phyloP scores from a whole-genome alignment of 78 protist species.

The Dictyostelium firmibasis region DNA sequence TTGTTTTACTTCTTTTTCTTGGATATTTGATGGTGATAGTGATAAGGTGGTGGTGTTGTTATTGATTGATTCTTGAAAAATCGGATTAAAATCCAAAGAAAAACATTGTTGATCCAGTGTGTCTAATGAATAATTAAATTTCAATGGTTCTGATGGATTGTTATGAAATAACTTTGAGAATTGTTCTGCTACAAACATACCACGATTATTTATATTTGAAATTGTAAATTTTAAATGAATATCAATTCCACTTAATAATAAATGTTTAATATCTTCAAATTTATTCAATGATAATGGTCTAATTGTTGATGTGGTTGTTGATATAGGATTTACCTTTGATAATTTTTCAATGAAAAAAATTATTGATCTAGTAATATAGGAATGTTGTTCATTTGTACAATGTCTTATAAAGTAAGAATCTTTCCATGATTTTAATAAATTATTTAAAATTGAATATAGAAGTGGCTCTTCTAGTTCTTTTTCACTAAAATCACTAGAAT shows the following conservation, averaged over 20 bases:
- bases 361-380: conserved; percentile 25
- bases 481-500: neutral
- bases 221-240: conserved; percentile 47
- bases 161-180: conserved; percentile 40
- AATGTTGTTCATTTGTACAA: conserved; percentile 48
- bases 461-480: conserved; percentile 11
- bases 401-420: conserved; percentile 44
- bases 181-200: conserved; percentile 52
- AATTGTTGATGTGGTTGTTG: neutral
- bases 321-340: neutral
- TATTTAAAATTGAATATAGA: neutral
- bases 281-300: neutral
- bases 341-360: conserved; percentile 10
- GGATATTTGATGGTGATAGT: neutral
- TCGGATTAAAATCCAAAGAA: neutral
- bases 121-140: conserved; percentile 2
- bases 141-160: neutral
- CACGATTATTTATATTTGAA: conserved; percentile 23
- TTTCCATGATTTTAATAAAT: conserved; percentile 49
- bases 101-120: conserved; percentile 18
- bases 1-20: neutral
- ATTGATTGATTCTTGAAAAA: neutral
- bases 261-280: neutral
- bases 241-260: conserved; percentile 47
- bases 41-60: neutral